Percentiles rank a stretch among this genome's conserved stretches.
phyloP scores from a whole-genome alignment of 148 eudicot species.

The Gaultheria prostrata region DNA sequence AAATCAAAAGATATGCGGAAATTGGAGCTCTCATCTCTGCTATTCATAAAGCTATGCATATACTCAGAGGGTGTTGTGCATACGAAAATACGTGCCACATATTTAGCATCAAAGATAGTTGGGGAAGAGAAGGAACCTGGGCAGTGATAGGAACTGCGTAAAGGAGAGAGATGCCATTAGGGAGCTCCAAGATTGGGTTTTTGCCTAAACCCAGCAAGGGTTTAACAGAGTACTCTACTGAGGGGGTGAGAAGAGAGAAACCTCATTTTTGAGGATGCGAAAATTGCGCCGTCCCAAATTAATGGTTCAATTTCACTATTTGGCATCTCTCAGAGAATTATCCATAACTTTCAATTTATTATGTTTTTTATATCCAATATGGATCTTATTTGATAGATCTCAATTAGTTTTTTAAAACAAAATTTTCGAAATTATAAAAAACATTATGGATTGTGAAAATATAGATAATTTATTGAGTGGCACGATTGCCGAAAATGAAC shows the following conservation, averaged over 20 bases:
- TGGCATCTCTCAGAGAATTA: too few relatives aligned
- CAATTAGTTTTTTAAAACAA: too few relatives aligned
- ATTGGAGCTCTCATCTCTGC: neutral
- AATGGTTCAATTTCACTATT: too few relatives aligned
- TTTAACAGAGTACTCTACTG: neutral
- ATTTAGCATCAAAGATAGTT: neutral
- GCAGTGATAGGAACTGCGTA: conserved; percentile 38
- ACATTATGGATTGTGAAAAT: too few relatives aligned
- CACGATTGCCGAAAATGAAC: too few relatives aligned
- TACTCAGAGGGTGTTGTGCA: neutral
- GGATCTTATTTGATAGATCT: too few relatives aligned
- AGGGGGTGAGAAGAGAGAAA: conserved; percentile 17
- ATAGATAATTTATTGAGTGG: too few relatives aligned
- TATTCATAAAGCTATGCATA: neutral
- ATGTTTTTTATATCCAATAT: too few relatives aligned
- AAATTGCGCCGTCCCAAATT: too few relatives aligned
- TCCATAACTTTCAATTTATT: too few relatives aligned
- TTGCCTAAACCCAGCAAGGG: conserved; percentile 21
- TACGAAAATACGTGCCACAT: neutral
- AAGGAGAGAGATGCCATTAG: conserved; percentile 46
- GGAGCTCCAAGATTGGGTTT: conserved; percentile 12
- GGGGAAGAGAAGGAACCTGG: conserved; percentile 26
- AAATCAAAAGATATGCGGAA: neutral
- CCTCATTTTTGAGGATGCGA: neutral
- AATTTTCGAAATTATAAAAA: too few relatives aligned